These are phyloP conservation scores for Flaveria linearis DNA, from an alignment of 129 eudicot species.

Conservation along the genomic window DNA sequence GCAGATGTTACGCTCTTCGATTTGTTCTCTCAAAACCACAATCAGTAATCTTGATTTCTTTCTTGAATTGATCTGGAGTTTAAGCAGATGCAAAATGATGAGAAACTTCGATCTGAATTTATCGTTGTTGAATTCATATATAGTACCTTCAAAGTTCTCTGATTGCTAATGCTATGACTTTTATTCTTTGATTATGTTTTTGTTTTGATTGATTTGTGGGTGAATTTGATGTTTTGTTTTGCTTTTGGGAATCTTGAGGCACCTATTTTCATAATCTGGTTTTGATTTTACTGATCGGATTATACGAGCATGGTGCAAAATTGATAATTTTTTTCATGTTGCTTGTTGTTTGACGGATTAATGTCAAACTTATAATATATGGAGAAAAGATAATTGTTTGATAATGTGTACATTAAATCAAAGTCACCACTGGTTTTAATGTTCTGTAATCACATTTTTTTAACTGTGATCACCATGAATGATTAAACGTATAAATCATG, in stretches of 20 bases:
- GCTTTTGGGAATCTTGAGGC: neutral
- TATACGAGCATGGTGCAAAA: conserved; percentile 49
- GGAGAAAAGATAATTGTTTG: conserved; percentile 2
- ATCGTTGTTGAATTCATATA: conserved; percentile 25
- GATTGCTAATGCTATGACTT: conserved; percentile 47
- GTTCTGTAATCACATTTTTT: no score
- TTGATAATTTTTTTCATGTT: conserved; percentile 20
- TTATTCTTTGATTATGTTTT: neutral
- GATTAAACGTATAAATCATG: no score
- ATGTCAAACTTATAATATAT: conserved; percentile 33
- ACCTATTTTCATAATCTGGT: conserved; percentile 45
- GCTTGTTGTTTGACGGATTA: conserved; percentile 28
- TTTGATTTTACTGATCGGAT: conserved; percentile 27
- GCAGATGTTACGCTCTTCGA: conserved; percentile 20
- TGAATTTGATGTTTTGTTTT: no score
- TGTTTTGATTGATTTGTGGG: neutral
- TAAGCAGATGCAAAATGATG: conserved; percentile 41
- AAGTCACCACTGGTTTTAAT: no score
- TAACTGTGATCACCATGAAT: no score
- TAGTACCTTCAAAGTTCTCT: conserved; percentile 65
- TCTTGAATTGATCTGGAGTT: neutral
- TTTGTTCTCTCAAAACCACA: conserved; percentile 36
- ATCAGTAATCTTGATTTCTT: neutral
- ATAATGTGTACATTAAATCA: no score
- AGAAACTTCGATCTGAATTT: conserved; percentile 37